Base-by-base conservation (phyloP, 2,329 filamentous ascomycete genomes). In the Ophiostoma triangulosporum region DNA sequence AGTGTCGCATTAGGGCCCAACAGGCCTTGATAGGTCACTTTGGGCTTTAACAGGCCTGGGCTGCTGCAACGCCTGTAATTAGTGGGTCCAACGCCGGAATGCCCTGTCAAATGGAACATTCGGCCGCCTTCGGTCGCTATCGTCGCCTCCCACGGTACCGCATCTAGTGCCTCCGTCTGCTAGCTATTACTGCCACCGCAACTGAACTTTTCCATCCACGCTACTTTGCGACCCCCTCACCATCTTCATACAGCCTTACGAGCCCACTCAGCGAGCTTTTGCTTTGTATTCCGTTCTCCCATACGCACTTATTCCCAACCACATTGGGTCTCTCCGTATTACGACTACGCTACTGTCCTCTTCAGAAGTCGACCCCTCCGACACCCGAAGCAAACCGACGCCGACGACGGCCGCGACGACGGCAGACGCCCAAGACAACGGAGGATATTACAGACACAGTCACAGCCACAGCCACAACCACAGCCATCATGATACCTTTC, bases 121-220 rank as follows among this genome's bases (percentile, higher is more conserved):
- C 57, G 48, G 56, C 52, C 49, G 53, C 27, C 51, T 59, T 59
- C 56, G 54, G 52, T 56, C 50, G 27, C 32, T 48, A 17, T 56
- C 40, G 36, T 43, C 52, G 51, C 54, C 54, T 53, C 45, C 26
- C 51, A 46, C 51, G 17, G 12, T 33, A 14, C 26, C 32, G 26
- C 35, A 20, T 35, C 33, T 22, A 45, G 27, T 49, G 24, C 36
- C 35, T n/a, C n/a, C 33, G 12, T 3, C 33, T 20, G 35, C 17
- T 40, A 40, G 17, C 20, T 20, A 45, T 22, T 7, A 26, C 40
- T 8, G 8, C 26, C 8, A 46, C 15, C 26, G 20, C 8, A 14
- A 43, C 38, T 17, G 38, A 43, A 20, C 40, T 50, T 50, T 35
- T 36, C 11, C 17, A 11, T 29, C 48, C 17, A 36, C 27, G 7